phyloP scores from a whole-genome alignment of 2,329 filamentous ascomycete species.

The Colletotrichum sp. region DNA sequence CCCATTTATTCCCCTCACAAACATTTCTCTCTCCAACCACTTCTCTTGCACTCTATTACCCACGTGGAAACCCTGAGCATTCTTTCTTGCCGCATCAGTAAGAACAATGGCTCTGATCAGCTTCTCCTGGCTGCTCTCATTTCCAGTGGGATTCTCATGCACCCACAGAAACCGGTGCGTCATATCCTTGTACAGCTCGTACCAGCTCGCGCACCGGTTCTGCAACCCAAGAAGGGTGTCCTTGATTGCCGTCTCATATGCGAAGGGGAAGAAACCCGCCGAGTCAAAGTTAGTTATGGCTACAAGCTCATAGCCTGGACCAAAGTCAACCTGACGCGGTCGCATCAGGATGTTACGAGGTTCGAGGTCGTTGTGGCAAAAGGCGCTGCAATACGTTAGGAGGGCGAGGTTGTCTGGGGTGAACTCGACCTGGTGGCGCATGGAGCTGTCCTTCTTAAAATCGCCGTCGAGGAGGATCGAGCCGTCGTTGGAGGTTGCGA shows the following conservation, averaged over 20 bases:
- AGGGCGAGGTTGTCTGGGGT: not conserved
- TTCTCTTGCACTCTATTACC: not conserved
- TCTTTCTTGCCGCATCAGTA: not conserved
- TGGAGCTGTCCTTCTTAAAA: not conserved
- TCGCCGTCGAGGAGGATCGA: not conserved
- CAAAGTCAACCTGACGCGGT: not conserved
- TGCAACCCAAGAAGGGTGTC: not conserved
- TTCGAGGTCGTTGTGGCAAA: conserved; percentile 14
- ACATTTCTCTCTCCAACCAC: not conserved
- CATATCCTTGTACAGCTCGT: not conserved
- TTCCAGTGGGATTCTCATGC: not conserved
- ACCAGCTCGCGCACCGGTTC: not conserved
- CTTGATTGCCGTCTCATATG: not conserved
- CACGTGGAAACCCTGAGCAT: not conserved
- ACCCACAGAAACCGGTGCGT: not conserved
- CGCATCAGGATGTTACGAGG: not conserved
- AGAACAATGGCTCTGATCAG: not conserved
- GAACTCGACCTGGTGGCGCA: not conserved
- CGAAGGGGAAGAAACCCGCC: not conserved
- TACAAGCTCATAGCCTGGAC: not conserved
- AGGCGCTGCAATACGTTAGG: not conserved
- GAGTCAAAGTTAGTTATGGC: not conserved
- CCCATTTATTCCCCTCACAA: not conserved
- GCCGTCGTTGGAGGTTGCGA: not conserved
- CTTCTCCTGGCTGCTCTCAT: not conserved